phyloP scores from a whole-genome alignment of 305 asterid species.

The Rubia balearica region DNA sequence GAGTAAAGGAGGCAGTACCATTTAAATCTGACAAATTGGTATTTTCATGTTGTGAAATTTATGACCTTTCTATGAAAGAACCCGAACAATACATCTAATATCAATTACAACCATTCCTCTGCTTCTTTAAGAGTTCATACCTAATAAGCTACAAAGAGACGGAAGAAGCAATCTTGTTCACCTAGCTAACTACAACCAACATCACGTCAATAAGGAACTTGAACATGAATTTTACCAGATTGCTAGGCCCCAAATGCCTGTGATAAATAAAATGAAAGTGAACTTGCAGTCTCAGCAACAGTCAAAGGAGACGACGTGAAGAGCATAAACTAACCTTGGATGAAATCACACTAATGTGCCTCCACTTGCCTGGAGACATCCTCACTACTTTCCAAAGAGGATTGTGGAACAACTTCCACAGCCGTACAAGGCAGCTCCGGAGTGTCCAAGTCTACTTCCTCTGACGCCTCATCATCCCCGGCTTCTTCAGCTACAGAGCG shows the following conservation, averaged over 20 bases:
- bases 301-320: background rate
- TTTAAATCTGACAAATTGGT: background rate
- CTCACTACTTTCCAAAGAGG: conserved; percentile 46
- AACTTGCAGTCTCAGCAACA: background rate
- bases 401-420: conserved; percentile 36
- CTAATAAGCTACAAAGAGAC: conserved; percentile 5
- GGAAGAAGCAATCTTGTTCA: background rate
- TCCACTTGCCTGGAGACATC: conserved; percentile 46
- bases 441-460: conserved; percentile 34
- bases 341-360: conserved; percentile 18
- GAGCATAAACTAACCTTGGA: background rate
- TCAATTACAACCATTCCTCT: background rate
- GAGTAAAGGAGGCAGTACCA: too few species aligned
- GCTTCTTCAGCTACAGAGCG: conserved; percentile 21
- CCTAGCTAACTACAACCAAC: conserved; percentile 4
- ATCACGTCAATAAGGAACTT: conserved; percentile 1
- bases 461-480: conserved; percentile 25
- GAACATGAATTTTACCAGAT: background rate
- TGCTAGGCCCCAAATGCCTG: conserved; percentile 7
- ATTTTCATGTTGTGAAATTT: background rate
- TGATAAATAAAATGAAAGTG: background rate
- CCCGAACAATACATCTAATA: background rate
- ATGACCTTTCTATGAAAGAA: background rate
- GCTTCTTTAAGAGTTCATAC: background rate
- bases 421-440: conserved; percentile 29